phyloP scores from a whole-genome alignment of 441 rosid species.

The Adansonia madagascariensis region DNA sequence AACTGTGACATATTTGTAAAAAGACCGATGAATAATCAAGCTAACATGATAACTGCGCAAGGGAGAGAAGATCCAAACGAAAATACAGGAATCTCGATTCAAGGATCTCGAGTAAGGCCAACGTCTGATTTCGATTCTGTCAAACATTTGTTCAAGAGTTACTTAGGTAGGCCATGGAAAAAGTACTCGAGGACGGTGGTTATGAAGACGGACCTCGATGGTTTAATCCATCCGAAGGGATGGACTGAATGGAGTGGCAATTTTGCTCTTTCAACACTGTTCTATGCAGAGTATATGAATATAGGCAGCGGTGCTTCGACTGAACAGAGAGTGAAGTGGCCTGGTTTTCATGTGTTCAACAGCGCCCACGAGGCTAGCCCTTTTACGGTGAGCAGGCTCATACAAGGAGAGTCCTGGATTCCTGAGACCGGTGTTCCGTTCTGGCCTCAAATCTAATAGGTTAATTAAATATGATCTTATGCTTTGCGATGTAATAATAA shows the following conservation, averaged over 20 bases:
- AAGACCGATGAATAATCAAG: constrained; percentile 53
- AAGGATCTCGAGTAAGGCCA: constrained; percentile 47
- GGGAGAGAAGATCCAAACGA: constrained; percentile 53
- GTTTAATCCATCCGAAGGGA: constrained; percentile 56
- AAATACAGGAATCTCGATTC: constrained; percentile 62
- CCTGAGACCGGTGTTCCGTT: constrained; percentile 59
- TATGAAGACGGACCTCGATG: constrained; percentile 58
- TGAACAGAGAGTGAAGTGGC: constrained; percentile 52
- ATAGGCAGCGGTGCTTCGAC: constrained; percentile 49
- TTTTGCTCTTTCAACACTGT: constrained; percentile 58
- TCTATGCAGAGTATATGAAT: constrained; percentile 66
- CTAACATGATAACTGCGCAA: constrained; percentile 62
- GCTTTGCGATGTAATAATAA: neutral
- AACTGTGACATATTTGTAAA: constrained; percentile 65
- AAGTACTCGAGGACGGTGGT: constrained; percentile 60
- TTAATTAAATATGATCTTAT: neutral
- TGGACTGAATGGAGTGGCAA: constrained; percentile 65
- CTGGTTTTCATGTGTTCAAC: constrained; percentile 60
- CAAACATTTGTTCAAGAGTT: constrained; percentile 41
- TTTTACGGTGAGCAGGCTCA: constrained; percentile 42
- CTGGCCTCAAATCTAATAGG: constrained; percentile 27
- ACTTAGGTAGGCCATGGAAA: constrained; percentile 72
- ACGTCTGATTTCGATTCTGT: constrained; percentile 43
- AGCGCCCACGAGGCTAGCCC: constrained; percentile 45
- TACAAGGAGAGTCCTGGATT: constrained; percentile 69